Conservation (phyloP, 2,329 filamentous ascomycete genomes). For the Pseudocercospora cruenta region DNA sequence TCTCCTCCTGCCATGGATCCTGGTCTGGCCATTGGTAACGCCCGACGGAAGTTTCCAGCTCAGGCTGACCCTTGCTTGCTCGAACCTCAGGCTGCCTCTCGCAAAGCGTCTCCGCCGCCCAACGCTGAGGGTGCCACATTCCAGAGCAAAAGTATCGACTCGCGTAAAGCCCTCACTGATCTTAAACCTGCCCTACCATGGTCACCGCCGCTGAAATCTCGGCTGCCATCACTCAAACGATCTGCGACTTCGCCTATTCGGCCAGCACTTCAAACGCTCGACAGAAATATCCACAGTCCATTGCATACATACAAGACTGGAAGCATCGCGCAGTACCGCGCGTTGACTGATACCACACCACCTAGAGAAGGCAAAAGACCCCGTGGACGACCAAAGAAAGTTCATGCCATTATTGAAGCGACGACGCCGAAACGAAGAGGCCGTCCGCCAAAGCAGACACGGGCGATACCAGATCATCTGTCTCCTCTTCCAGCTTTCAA, state of each 20-base stretch:
- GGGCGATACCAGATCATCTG: neutral
- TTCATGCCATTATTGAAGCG: neutral
- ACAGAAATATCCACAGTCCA: constrained; percentile 28
- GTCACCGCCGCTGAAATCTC: neutral
- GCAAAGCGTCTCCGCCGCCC: neutral
- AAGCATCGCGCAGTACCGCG: constrained; percentile 10
- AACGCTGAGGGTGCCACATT: neutral
- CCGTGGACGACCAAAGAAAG: constrained; percentile 33
- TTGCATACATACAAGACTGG: constrained; percentile 13
- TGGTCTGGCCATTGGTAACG: neutral
- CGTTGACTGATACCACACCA: neutral
- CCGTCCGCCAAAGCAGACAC: constrained; percentile 20
- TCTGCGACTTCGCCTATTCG: constrained; percentile 23
- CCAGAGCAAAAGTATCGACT: neutral
- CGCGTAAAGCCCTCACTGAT: neutral
- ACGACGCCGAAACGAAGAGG: constrained; percentile 20
- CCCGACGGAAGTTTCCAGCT: neutral
- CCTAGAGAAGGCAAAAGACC: constrained; percentile 14
- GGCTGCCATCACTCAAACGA: constrained; percentile 7
- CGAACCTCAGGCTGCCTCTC: neutral
- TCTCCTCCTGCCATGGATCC: neutral
- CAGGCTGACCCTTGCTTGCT: neutral
- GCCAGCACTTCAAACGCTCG: constrained; percentile 31
- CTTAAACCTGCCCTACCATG: neutral
- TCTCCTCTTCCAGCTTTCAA: neutral